Evolutionary conservation across 202 grass and related monocot genomes (phyloP), one percentile per base, ranked within the genome.

Genomic region (Sporobolus alterniflorus): DNA sequence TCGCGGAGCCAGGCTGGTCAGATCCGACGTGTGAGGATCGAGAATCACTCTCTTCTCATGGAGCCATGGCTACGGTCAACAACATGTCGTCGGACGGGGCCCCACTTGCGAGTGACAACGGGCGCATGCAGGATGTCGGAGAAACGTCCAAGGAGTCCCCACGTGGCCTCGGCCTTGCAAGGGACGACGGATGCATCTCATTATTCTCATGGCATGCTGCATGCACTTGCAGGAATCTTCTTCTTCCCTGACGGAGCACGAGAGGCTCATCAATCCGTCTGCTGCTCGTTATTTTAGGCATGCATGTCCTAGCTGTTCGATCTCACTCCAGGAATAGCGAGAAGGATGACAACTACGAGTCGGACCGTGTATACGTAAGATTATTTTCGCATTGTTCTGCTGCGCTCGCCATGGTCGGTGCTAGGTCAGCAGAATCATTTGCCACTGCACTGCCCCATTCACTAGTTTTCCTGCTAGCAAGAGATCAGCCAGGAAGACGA

Each of bases 141-240:
- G 36, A 39, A 39, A 7, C 36, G 36, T 39, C 36, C 36, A 39
- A 39, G 36, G 36, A 39, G 36, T 7, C 36, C 36, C 36, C 36
- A 39, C 36, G 7, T 39, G 36, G 36, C 36, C 36, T 39, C 7
- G 36, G 5, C 3, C 3, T 7, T 39, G 36, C 36, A 39, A 39
- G 36, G 36, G 7, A 39, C 5, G 36, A 39, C 36, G 36, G n/a
- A n/a, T n/a, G n/a, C n/a, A n/a, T n/a, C n/a, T n/a, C n/a, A n/a
- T n/a, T n/a, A n/a, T n/a, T 47, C 44, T 47, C 44, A 2, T 9
- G 42, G 42, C 42, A 47, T 47, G 44, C 42, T 44, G 12, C 44
- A 62, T 62, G 13, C 61, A 29, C 34, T 55, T 67, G 73, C 63
- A 41, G 24, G 71, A 68, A 81, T 75, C 70, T 75, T 67, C 51